These are phyloP conservation scores for Pyrenophora teres DNA, from an alignment of 2,329 filamentous ascomycete species.

Conservation along the genomic window DNA sequence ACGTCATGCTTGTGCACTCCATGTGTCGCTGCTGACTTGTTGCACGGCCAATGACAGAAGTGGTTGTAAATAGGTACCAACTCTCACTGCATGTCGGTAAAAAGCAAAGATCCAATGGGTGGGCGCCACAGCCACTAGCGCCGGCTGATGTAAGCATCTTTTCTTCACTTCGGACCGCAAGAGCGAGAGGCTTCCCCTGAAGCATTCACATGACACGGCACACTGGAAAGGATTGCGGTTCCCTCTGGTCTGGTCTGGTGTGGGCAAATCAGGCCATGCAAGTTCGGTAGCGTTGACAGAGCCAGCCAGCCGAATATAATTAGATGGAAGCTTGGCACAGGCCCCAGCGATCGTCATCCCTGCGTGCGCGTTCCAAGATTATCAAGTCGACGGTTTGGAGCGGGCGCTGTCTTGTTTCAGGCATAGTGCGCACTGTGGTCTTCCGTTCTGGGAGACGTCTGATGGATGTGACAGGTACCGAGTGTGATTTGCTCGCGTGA, in stretches of 20 bases:
- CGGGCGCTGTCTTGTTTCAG: constrained; percentile 11
- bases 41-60: no score
- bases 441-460: neutral
- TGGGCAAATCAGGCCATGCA: no score
- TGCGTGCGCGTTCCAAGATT: constrained; percentile 9
- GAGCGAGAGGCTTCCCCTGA: no score
- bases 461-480: neutral
- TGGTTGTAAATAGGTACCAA: no score
- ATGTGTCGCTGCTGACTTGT: no score
- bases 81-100: no score
- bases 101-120: neutral
- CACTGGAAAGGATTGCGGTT: no score
- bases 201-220: no score
- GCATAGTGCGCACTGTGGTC: constrained; percentile 2
- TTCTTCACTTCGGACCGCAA: neutral
- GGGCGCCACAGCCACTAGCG: constrained; percentile 3
- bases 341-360: constrained; percentile 5
- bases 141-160: neutral
- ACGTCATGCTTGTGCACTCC: no score
- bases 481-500: neutral
- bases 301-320: neutral
- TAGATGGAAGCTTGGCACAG: constrained; percentile 1
- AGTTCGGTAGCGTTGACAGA: no score
- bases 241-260: no score
- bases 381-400: constrained; percentile 12